Conservation (phyloP, 768 basidiomycete genomes). For the Myochromella boudieri region DNA sequence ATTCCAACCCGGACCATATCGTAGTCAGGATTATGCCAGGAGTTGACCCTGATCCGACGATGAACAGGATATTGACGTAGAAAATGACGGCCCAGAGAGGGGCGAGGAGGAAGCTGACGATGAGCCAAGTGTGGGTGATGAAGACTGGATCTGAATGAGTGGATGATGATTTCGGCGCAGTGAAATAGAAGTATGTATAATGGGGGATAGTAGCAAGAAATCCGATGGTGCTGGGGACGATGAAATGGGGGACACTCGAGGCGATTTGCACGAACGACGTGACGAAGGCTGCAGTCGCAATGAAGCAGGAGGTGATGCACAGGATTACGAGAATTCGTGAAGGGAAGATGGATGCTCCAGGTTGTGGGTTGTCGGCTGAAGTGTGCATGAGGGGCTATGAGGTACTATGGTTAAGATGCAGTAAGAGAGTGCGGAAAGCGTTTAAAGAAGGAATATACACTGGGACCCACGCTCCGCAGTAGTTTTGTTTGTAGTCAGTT, state of each 20-base stretch:
- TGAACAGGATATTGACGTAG: background rate
- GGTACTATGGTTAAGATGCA: no score
- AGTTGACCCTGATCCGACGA: background rate
- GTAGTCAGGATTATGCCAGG: background rate
- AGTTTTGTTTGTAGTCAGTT: no score
- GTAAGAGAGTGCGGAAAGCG: no score
- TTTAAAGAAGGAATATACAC: no score
- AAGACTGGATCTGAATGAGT: background rate
- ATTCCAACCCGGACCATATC: background rate
- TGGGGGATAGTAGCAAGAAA: background rate
- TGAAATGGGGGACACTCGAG: background rate
- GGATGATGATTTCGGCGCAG: background rate
- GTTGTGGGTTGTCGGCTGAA: no score
- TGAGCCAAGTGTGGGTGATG: background rate
- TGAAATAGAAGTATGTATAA: background rate
- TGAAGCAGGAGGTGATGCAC: background rate
- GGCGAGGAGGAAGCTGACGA: background rate
- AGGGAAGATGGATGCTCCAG: no score
- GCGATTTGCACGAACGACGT: background rate
- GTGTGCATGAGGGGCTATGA: no score
- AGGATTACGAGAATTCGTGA: background rate
- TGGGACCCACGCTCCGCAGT: no score
- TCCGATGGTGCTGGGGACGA: background rate
- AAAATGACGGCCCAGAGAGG: conserved; percentile 1
- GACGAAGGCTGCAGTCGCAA: background rate